phyloP scores from a whole-genome alignment of 352 stramenopile genomes.

The Globisporangium apiculatum region DNA sequence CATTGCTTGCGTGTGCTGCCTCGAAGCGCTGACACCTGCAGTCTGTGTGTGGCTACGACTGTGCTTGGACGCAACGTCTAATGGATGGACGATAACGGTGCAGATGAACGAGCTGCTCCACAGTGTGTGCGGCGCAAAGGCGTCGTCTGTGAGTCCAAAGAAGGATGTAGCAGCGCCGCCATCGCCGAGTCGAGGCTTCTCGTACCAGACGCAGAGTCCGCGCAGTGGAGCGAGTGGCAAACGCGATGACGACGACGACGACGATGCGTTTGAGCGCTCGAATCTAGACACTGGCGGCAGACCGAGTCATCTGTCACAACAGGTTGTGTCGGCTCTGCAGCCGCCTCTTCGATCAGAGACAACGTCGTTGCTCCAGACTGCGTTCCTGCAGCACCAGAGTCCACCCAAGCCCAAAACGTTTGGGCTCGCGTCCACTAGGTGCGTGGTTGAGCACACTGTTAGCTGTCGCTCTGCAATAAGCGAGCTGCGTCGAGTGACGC shows the following conservation, averaged over 20 bases:
- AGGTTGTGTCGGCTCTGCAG: not conserved
- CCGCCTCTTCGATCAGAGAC: slow-evolving; percentile 20
- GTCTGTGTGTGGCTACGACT: too few relatives aligned
- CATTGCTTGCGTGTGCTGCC: too few relatives aligned
- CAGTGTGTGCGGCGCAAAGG: slow-evolving; percentile 26
- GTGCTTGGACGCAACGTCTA: too few relatives aligned
- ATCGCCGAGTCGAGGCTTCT: slow-evolving; percentile 9
- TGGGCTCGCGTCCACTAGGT: slow-evolving; percentile 42
- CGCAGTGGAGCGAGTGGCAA: slow-evolving; percentile 7
- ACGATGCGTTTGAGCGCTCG: not conserved
- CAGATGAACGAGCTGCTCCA: slow-evolving; percentile 64
- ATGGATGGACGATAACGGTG: too few relatives aligned
- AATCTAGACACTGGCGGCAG: too few relatives aligned
- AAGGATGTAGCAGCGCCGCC: slow-evolving; percentile 15
- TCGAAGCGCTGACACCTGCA: not conserved
- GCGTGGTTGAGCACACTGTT: not conserved
- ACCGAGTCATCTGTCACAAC: not conserved
- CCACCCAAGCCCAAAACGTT: slow-evolving; percentile 47
- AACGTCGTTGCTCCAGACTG: slow-evolving; percentile 47
- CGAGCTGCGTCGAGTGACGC: too few relatives aligned
- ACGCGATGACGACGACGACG: not conserved
- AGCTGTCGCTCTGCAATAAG: too few relatives aligned
- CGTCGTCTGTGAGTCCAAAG: slow-evolving; percentile 14
- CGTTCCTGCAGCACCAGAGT: slow-evolving; percentile 51
- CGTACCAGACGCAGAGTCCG: slow-evolving; percentile 2